Percentiles rank a stretch among this genome's conserved stretches.
Conservation (phyloP, 495 filamentous ascomycete genomes). For the Aspergillus biplanus region DNA sequence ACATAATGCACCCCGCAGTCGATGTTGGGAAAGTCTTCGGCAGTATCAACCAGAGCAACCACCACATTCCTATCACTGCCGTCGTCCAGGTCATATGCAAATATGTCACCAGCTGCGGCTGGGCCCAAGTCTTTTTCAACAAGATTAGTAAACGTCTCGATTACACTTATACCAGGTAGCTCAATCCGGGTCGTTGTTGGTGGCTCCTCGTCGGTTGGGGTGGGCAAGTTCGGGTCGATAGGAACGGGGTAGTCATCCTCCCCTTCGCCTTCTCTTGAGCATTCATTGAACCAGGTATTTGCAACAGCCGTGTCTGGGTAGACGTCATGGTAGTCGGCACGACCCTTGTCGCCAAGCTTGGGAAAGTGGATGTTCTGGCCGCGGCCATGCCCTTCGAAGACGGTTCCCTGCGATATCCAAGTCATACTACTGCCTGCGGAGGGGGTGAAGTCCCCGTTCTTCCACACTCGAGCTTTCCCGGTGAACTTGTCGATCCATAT, state of each 20-base stretch:
- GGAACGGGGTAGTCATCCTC: neutral
- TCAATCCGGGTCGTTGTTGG: neutral
- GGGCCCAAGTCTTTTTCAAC: neutral
- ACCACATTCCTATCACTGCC: neutral
- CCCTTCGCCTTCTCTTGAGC: neutral
- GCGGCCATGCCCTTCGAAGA: slow-evolving; percentile 9
- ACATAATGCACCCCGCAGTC: neutral
- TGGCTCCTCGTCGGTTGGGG: neutral
- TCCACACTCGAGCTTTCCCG: neutral
- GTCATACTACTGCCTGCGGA: neutral
- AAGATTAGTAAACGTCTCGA: neutral
- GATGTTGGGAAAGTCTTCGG: neutral
- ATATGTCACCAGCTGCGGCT: neutral
- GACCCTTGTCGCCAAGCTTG: slow-evolving; percentile 14
- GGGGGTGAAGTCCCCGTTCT: neutral
- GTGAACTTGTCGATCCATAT: neutral
- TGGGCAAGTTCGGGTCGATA: neutral
- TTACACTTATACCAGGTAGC: neutral
- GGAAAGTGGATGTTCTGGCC: slow-evolving; percentile 17
- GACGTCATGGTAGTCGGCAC: slow-evolving; percentile 19
- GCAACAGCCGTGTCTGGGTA: neutral
- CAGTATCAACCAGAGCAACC: neutral
- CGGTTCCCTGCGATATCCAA: neutral
- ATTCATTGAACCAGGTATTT: neutral
- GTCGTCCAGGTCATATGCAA: neutral